Conservation (phyloP, 208 protist genomes). For the Acanthamoeba royreba region DNA sequence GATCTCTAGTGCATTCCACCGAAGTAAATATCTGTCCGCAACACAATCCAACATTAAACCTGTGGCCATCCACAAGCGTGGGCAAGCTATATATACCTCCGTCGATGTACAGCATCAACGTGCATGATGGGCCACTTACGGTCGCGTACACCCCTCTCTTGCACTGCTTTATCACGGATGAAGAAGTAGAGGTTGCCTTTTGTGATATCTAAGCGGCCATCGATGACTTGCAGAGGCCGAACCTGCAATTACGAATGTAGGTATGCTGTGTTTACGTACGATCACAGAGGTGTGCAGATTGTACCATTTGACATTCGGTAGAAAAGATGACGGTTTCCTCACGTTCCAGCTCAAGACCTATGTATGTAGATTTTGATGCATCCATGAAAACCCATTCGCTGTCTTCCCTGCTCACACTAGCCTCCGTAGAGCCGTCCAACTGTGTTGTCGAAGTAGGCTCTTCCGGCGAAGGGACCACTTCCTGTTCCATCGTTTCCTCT, state of each 20-base stretch:
- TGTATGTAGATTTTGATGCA: background rate
- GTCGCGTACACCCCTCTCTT: background rate
- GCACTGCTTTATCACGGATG: background rate
- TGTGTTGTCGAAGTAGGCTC: background rate
- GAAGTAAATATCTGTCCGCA: slow-evolving; percentile 87
- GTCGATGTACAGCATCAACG: background rate
- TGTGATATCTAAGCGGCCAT: background rate
- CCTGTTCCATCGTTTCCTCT: background rate
- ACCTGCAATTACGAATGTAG: background rate
- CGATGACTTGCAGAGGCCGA: slow-evolving; percentile 4
- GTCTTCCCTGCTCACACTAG: background rate
- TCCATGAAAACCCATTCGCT: slow-evolving; percentile 8
- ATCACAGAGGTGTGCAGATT: background rate
- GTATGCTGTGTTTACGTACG: background rate
- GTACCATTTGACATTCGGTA: slow-evolving; percentile 1
- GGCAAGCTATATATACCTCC: background rate
- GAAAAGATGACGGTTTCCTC: background rate
- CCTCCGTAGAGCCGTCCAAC: background rate
- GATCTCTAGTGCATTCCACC: slow-evolving; percentile 86
- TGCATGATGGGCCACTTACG: background rate
- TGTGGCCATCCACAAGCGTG: background rate
- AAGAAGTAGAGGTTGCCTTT: slow-evolving; percentile 33
- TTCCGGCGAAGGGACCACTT: background rate
- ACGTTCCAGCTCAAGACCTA: background rate
- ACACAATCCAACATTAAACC: background rate